These are phyloP conservation scores for Psidium guajava DNA, from an alignment of 345 rosid species.

Conservation along the genomic window DNA sequence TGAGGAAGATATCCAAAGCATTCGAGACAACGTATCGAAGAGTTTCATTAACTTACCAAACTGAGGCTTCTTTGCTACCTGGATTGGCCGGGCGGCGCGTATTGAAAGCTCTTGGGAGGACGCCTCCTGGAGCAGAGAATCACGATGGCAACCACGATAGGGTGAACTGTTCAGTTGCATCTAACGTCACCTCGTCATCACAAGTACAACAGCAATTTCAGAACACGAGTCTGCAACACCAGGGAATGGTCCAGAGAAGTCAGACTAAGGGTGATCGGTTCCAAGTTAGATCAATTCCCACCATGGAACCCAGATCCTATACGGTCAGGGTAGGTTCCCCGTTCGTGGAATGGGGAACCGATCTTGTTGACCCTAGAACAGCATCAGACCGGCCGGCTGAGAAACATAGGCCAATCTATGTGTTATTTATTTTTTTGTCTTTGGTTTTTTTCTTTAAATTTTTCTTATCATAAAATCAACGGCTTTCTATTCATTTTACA, in stretches of 20 bases:
- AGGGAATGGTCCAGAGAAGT: neutral
- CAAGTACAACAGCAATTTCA: neutral
- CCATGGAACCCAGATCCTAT: neutral
- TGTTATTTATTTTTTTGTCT: neutral
- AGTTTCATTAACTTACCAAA: constrained; percentile 19
- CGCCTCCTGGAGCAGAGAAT: neutral
- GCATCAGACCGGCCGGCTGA: neutral
- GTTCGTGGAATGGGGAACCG: neutral
- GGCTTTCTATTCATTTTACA: neutral
- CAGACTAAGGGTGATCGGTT: neutral
- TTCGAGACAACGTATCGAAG: constrained; percentile 23
- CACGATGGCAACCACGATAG: neutral
- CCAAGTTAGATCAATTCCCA: neutral
- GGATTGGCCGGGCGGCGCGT: constrained; percentile 26
- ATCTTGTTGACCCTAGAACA: neutral
- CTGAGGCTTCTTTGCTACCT: constrained; percentile 16
- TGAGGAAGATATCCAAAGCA: constrained; percentile 40
- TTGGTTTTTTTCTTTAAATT: too few species aligned
- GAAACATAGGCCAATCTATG: neutral
- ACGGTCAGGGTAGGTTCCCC: neutral
- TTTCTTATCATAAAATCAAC: neutral
- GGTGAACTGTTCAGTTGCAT: neutral
- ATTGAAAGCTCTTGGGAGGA: neutral
- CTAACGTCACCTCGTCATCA: neutral
- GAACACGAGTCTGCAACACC: neutral